Conservation (phyloP, 1,284 basidiomycete genomes). For the Microbotryum intermedium region DNA sequence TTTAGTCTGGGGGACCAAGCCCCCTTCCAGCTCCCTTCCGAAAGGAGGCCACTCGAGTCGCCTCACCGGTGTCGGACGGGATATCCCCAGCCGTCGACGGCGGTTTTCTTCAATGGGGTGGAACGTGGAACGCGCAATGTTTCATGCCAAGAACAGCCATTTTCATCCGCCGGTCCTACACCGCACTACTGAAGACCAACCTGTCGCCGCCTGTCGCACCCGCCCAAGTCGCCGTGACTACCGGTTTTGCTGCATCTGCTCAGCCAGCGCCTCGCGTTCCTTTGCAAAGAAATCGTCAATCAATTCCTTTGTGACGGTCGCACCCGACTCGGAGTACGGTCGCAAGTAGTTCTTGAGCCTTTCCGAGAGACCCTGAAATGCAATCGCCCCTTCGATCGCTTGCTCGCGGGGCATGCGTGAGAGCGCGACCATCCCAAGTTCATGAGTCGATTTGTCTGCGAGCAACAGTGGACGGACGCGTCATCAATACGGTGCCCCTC, state of each 20-base stretch:
- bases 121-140: no score
- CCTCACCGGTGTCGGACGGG: no score
- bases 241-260: conserved; percentile 3
- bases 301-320: conserved; percentile 37
- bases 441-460: conserved; percentile 37
- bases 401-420: conserved; percentile 38
- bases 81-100: no score
- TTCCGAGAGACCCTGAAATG: conserved; percentile 37
- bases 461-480: conserved; percentile 1
- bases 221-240: no score
- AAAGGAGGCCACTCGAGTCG: no score
- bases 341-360: conserved; percentile 39
- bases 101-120: no score
- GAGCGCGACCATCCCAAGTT: conserved; percentile 40
- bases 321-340: conserved; percentile 38
- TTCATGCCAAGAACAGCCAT: no score
- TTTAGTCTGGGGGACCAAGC: no score
- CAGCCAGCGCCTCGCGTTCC: conserved; percentile 12
- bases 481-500: background rate
- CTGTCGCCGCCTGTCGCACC: no score
- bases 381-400: conserved; percentile 39
- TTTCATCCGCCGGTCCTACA: no score
- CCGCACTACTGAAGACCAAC: no score
- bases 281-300: conserved; percentile 38
- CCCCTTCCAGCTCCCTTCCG: no score